Evolutionary conservation across 2,329 filamentous ascomycete genomes (phyloP), one percentile per base, ranked within the genome.

Genomic region (Apiospora kogelbergensis): DNA sequence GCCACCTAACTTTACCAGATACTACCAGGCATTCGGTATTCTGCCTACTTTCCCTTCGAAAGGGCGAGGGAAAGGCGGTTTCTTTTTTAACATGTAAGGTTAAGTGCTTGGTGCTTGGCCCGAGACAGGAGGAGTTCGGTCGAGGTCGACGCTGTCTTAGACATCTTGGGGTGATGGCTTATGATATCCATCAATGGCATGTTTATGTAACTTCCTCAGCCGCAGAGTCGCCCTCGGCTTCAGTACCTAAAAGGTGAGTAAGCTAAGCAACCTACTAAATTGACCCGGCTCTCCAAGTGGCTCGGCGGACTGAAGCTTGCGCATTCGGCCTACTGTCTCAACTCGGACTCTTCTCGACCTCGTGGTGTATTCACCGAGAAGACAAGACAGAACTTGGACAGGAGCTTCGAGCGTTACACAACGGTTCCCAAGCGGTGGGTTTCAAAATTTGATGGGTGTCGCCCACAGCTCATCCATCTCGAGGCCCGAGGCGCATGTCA

Each of bases 291-390:
- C 53, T 17, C 30, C 53, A 60, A 60, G 53, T 60, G 30, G 6
- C 30, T 37, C 53, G 22, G 30, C 53, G 53, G 30, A n/a, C 53
- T 60, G 53, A 30, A 60, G 53, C 30, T 60, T 60, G 53, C 26
- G 53, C 30, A n/a, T 60, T 60, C 30, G 30, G n/a, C n/a, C n/a
- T n/a, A 60, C 24, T 60, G 30, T 60, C 63, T 65, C 41, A 24
- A 65, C 20, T 10, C 33, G 63, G 24, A 24, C 24, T n/a, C 37
- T 37, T 24, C 63, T 65, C 37, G n/a, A 24, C 37, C 63, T 41
- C 63, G 37, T 65, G 63, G 63, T 65, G 26, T 65, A 65, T 65
- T 65, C 37, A 13, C 63, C 63, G 63, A 60, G 30, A 37, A 60
- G 53, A 26, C 53, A 37, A 22, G 53, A 60, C 53, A 60, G 40